Evolutionary conservation across 2,329 filamentous ascomycete genomes (phyloP), one percentile per base, ranked within the genome.

Genomic region (Cercospora beticola): DNA sequence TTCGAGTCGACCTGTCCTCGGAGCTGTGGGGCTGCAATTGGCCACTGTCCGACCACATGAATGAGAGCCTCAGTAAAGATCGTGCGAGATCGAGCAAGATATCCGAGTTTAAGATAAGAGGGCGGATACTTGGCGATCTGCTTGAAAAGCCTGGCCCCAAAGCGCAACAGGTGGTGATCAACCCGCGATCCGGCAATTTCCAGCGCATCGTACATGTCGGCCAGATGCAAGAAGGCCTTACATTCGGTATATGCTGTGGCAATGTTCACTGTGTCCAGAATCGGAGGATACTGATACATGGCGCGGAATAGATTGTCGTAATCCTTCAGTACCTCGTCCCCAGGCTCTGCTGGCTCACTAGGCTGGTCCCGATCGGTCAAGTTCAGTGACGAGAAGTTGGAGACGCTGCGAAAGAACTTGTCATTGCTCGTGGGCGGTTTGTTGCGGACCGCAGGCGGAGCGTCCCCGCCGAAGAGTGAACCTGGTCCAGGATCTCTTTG

Each of bases 101-200:
- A 97, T 43, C 93, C 94, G 1, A 98, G 86, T 67, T 94, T 94
- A 59, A 97, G 87, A 77, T 97, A 98, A 68, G 90, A 93, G 59
- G 95, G 92, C 12, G 94, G 94, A 77, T 97, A 97, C 81, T 97
- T 97, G 63, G 94, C 93, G 71, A 97, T 96, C 80, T 97, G 94
- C 80, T 95, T 97, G 90, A 94, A 97, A 2, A 98, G 86, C 1
- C 93, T 88, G 23, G 91, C 92, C 75, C 95, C 93, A 79, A 97
- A 98, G 74, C 95, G 92, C 16, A 98, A 84, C 14, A 98, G 85
- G 79, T 98, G 94, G 81, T 98, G 94, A 80, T 97, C 94, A 56
- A 97, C 92, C 43, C 94, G 88, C 1, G 92, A 92, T 0, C 94
- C 94, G 8, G 96, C 93, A 16, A 97, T 93, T 31, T 89, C 86